These are phyloP conservation scores for Betula pendula DNA, from an alignment of 306 rosid genomes.

Conservation along the genomic window DNA sequence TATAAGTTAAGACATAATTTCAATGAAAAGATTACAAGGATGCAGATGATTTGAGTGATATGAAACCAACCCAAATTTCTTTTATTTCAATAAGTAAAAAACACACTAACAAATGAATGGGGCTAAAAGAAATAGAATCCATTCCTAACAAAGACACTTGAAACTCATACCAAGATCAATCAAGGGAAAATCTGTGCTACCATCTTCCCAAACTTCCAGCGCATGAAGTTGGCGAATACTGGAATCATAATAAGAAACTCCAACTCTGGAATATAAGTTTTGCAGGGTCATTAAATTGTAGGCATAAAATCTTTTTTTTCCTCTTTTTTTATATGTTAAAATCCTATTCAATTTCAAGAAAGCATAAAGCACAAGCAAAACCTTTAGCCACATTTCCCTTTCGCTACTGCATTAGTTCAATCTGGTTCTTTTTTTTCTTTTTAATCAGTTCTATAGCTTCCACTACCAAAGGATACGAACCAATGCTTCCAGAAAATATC, in stretches of 20 bases:
- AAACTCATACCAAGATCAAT: constrained; percentile 74
- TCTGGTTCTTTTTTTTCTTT: background rate
- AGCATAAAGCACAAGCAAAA: constrained; percentile 17
- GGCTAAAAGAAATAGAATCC: constrained; percentile 18
- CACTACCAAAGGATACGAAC: background rate
- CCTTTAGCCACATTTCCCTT: constrained; percentile 17
- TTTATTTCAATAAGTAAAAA: constrained; percentile 24
- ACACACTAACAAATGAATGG: constrained; percentile 14
- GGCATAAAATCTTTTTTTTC: background rate
- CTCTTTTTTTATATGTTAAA: background rate
- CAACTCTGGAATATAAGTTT: constrained; percentile 61
- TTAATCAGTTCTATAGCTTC: constrained; percentile 12
- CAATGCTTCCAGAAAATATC: background rate
- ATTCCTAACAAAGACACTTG: constrained; percentile 23
- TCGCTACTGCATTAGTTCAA: constrained; percentile 5
- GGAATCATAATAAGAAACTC: constrained; percentile 88
- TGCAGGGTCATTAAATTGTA: constrained; percentile 24
- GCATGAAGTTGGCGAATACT: constrained; percentile 82
- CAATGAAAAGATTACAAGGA: constrained; percentile 1
- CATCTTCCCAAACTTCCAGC: constrained; percentile 95
- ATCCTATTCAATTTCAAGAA: background rate
- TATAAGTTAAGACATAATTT: constrained; percentile 5
- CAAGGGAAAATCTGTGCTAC: constrained; percentile 73
- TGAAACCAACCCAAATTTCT: constrained; percentile 16
- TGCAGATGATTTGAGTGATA: constrained; percentile 1